Percentiles rank a stretch among this genome's conserved stretches.
Evolutionary conservation across 352 stramenopile genomes (phyloP).

Genomic region (Globisporangium sylvaticum): DNA sequence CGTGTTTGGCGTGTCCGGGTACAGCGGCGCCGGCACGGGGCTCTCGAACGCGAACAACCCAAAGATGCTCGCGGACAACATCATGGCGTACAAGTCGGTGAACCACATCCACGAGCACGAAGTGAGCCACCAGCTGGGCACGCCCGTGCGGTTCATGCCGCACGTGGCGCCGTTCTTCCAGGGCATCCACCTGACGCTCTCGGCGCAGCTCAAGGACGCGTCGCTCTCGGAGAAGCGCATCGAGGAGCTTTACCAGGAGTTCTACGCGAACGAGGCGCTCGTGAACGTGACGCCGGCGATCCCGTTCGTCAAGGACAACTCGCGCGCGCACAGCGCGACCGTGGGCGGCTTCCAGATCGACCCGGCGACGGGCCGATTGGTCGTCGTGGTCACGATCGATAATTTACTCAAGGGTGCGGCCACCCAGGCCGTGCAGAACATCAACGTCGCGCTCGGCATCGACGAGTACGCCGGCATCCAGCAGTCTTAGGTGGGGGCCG

Average conservation of each 20-base stretch:
- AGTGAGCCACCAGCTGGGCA: conserved; percentile 79
- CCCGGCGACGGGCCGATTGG: conserved; percentile 75
- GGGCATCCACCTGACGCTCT: conserved; percentile 91
- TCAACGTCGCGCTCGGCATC: conserved; percentile 91
- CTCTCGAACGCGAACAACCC: conserved; percentile 82
- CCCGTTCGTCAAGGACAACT: conserved; percentile 77
- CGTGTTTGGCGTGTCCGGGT: conserved; percentile 87
- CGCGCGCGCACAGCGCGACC: conserved; percentile 66
- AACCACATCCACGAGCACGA: conserved; percentile 89
- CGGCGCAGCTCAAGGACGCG: conserved; percentile 65
- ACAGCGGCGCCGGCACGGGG: conserved; percentile 82
- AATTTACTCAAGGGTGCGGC: conserved; percentile 93
- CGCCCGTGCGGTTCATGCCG: conserved; percentile 89
- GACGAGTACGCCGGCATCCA: conserved; percentile 81
- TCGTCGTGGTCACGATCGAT: conserved; percentile 89
- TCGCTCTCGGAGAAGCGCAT: conserved; percentile 66
- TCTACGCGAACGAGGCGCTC: conserved; percentile 82
- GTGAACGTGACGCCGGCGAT: conserved; percentile 73
- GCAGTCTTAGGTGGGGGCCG: not conserved
- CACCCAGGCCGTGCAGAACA: conserved; percentile 93
- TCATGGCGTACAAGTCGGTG: conserved; percentile 90
- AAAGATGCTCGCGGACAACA: conserved; percentile 77
- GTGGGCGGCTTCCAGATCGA: conserved; percentile 89
- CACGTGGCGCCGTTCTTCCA: conserved; percentile 93
- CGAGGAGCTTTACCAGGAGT: conserved; percentile 71